A percentile compares a stretch with the other conserved stretches of the same genome.
phyloP scores from a whole-genome alignment of 305 asterid species.

The Ruellia speciosa region DNA sequence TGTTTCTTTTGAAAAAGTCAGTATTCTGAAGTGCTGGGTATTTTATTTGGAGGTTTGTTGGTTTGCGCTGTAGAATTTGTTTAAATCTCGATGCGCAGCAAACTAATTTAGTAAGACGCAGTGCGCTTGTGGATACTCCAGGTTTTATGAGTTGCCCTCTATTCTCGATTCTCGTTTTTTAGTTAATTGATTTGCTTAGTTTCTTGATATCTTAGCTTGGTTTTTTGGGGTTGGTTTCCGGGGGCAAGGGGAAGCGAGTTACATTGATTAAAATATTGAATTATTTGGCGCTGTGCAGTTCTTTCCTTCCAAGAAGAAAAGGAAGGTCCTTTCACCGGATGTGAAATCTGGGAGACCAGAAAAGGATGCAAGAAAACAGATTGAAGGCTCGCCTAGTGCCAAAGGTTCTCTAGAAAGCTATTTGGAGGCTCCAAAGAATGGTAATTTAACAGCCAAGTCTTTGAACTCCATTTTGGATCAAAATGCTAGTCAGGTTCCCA shows the following conservation, averaged over 20 bases:
- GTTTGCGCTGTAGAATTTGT: too few relatives aligned
- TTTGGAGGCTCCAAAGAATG: constrained; percentile 49
- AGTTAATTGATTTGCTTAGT: background rate
- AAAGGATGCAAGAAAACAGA: constrained; percentile 43
- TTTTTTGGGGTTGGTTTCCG: too few relatives aligned
- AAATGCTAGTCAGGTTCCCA: constrained; percentile 28
- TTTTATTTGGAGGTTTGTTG: too few relatives aligned
- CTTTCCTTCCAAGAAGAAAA: constrained; percentile 78
- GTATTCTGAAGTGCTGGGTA: background rate
- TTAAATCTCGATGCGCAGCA: too few relatives aligned
- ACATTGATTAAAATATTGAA: background rate
- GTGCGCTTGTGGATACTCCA: background rate
- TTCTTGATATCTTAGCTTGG: background rate
- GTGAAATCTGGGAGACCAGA: constrained; percentile 46
- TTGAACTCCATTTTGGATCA: constrained; percentile 24
- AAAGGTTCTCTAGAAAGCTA: constrained; percentile 58
- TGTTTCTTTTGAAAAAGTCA: too few relatives aligned
- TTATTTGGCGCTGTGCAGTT: constrained; percentile 37
- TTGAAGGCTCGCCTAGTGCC: constrained; percentile 58
- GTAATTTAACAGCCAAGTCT: constrained; percentile 31
- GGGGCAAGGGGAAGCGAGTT: constrained; percentile 1
- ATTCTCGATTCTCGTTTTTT: background rate
- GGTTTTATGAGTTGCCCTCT: background rate
- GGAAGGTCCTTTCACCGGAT: constrained; percentile 61
- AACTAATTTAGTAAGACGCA: background rate